These are phyloP conservation scores for Amaranthus palmeri DNA, from an alignment of 148 eudicot genomes.

Conservation along the genomic window DNA sequence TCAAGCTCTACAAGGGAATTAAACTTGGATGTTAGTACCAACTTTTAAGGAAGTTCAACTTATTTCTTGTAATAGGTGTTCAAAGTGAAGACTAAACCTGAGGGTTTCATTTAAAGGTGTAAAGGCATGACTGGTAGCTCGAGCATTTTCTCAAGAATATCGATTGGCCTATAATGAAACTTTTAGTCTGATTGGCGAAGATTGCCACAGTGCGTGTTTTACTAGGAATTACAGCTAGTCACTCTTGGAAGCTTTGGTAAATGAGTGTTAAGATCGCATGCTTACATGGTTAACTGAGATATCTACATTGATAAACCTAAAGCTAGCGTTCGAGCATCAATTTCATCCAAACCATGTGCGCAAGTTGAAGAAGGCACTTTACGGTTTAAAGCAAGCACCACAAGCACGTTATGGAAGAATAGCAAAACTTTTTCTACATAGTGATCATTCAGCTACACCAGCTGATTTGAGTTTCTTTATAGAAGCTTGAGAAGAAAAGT, in stretches of 20 bases:
- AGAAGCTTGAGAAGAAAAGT: neutral
- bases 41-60: neutral
- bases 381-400: constrained; percentile 16
- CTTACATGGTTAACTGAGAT: no score
- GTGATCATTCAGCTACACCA: neutral
- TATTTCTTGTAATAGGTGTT: neutral
- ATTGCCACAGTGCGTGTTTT: no score
- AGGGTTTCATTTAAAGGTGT: neutral
- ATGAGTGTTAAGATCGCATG: no score
- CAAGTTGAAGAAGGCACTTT: constrained; percentile 5
- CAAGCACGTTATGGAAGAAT: constrained; percentile 15
- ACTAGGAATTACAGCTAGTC: neutral
- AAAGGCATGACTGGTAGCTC: neutral
- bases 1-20: no score
- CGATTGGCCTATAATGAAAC: neutral
- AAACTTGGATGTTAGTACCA: no score
- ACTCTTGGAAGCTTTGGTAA: neutral
- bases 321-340: no score
- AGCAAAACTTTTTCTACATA: constrained; percentile 1
- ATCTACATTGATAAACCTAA: no score
- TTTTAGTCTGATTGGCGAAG: no score
- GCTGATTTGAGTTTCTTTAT: neutral
- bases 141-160: neutral
- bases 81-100: neutral
- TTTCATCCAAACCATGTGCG: constrained; percentile 4